Evolutionary conservation across 106 monocot genomes (phyloP).

Genomic region (Amphibolis antarctica): DNA sequence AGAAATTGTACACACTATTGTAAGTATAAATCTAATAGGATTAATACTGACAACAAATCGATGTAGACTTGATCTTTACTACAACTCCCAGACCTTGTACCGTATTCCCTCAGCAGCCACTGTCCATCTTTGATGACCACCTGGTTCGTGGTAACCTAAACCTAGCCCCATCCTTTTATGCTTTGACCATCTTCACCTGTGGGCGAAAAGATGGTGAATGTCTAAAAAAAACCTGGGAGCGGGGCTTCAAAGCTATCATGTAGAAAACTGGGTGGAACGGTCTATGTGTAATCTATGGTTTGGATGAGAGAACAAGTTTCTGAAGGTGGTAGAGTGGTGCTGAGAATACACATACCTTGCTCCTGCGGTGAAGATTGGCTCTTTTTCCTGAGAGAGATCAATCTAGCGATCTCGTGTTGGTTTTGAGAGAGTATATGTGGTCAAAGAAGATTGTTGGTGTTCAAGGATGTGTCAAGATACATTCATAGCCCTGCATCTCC

Average conservation of each 20-base stretch:
- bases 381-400: constrained; percentile 54
- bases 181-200: constrained; percentile 79
- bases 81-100: constrained; percentile 75
- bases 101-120: constrained; percentile 64
- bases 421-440: constrained; percentile 73
- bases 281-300: too few species aligned
- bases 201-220: background rate
- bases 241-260: background rate
- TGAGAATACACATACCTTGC: constrained; percentile 35
- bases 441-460: constrained; percentile 92
- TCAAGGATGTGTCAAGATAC: constrained; percentile 91
- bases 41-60: too few species aligned
- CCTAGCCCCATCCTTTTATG: constrained; percentile 74
- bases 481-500: constrained; percentile 96
- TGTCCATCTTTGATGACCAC: constrained; percentile 31
- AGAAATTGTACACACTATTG: too few species aligned
- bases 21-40: too few species aligned
- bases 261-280: too few species aligned
- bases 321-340: too few species aligned
- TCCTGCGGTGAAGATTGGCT: constrained; percentile 56
- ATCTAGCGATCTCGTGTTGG: constrained; percentile 49
- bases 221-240: background rate
- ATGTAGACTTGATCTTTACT: constrained; percentile 5
- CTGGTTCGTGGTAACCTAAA: constrained; percentile 64
- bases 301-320: too few species aligned